Evolutionary conservation across 2,329 filamentous ascomycete species (phyloP).

Genomic region (Diaporthe ilicicola): DNA sequence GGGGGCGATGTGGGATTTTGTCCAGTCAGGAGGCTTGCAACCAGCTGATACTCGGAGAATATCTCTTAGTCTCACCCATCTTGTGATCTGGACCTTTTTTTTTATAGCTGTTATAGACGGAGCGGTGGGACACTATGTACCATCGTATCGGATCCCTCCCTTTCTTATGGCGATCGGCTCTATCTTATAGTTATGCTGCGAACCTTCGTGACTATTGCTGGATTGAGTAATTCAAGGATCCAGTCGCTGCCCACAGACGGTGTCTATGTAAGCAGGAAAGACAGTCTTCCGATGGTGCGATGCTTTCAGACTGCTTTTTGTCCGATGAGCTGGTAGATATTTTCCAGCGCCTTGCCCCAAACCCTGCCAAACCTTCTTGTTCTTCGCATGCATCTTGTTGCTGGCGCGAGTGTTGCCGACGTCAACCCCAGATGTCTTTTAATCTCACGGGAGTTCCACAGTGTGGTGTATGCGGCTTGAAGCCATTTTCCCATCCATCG

Average conservation of each 20-base stretch:
- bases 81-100: background rate
- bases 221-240: background rate
- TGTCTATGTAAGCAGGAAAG: background rate
- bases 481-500: background rate
- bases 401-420: background rate
- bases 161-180: background rate
- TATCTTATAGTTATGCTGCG: background rate
- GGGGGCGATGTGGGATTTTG: background rate
- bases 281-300: background rate
- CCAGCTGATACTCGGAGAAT: conserved; percentile 12
- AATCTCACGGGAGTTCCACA: conserved; percentile 17
- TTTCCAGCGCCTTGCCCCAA: background rate
- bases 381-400: background rate
- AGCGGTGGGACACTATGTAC: background rate
- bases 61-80: conserved; percentile 1
- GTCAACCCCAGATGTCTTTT: conserved; percentile 15
- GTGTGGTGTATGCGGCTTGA: background rate
- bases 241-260: background rate
- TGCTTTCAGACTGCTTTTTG: background rate
- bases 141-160: conserved; percentile 4
- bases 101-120: background rate
- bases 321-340: background rate
- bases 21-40: background rate
- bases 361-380: background rate
- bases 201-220: background rate